Conservation (phyloP, 2,329 filamentous ascomycete species). For the Microsporum audouinii region DNA sequence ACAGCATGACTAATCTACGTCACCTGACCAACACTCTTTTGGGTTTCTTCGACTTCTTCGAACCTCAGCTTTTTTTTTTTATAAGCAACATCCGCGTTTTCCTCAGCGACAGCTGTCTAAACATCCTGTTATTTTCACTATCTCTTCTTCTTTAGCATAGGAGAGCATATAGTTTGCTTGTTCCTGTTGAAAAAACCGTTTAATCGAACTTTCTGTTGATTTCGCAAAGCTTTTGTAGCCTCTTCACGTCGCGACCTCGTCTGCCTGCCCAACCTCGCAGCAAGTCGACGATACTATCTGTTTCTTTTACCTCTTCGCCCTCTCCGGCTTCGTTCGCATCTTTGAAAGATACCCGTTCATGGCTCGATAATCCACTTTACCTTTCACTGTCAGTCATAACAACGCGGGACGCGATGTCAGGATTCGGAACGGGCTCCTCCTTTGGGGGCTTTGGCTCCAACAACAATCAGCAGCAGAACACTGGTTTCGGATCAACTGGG, state of each 20-base stretch:
- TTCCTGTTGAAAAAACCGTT: neutral
- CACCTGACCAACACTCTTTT: neutral
- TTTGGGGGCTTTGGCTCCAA: conserved; percentile 15
- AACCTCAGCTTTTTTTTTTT: conserved; percentile 1
- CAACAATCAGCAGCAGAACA: conserved; percentile 10
- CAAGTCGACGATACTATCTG: neutral
- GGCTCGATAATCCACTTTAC: neutral
- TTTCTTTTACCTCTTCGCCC: neutral
- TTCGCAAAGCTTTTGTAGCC: neutral
- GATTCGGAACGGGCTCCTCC: conserved; percentile 12
- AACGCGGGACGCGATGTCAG: conserved; percentile 10
- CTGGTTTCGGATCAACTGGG: conserved; percentile 12
- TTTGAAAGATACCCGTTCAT: neutral
- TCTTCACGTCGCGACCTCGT: neutral
- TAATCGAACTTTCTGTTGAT: neutral
- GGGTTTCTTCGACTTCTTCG: neutral
- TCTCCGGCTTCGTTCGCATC: neutral
- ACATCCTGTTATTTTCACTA: neutral
- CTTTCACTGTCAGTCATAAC: neutral
- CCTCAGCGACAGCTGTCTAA: neutral
- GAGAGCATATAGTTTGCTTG: neutral
- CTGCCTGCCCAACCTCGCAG: neutral
- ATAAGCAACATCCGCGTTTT: neutral
- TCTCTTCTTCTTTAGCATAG: neutral
- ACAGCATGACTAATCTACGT: neutral